Evolutionary conservation across 768 basidiomycete genomes (phyloP), one percentile per base, ranked within the genome.

Genomic region (Mycena capillaripes): DNA sequence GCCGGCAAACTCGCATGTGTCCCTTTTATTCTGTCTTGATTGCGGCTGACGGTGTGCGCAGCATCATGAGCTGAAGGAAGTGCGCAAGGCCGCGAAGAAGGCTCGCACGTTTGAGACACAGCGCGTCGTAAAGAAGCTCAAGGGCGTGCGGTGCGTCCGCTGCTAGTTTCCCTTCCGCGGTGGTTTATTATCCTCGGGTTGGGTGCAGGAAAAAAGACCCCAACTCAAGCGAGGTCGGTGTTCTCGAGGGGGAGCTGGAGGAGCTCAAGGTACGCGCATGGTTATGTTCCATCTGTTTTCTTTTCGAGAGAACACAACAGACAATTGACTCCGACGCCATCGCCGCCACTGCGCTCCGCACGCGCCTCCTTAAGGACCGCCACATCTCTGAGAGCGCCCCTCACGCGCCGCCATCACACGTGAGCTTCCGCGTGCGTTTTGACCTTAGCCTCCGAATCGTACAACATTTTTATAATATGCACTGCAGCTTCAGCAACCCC

Each of bases 121-220:
- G 80, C 93, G 92, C 79, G 81, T 93, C n/a, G 88, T 96, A 69
- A 97, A 96, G 85, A 91, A 89, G 81, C 82, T 97, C 32, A 96
- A 94, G 80, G 87, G 85, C 29, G 80, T 92, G 32, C 84, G 93
- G 94, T 94, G 72, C 60, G 84, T 66, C 19, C 53, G 21, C 16
- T 5, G 17, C 48, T 57, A 32, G n/a, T 62, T 32, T 38, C 14
- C 10, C 25, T 9, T 12, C 55, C 29, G n/a, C n/a, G n/a, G n/a
- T 71, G 42, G 6, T 56, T 56, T 44, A 34, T 57, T 11, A 63
- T 42, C 55, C 55, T 50, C 25, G 66, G 14, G 55, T 23, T 50
- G 60, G 57, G 34, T 72, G 73, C 57, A 87, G 88, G 73, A 78
- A 78, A 76, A 86, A 86, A 69, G 79, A 82, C 34, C 79, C 82